Base-by-base conservation (phyloP, 352 stramenopile genomes). In the Pythium pyrilobum region DNA sequence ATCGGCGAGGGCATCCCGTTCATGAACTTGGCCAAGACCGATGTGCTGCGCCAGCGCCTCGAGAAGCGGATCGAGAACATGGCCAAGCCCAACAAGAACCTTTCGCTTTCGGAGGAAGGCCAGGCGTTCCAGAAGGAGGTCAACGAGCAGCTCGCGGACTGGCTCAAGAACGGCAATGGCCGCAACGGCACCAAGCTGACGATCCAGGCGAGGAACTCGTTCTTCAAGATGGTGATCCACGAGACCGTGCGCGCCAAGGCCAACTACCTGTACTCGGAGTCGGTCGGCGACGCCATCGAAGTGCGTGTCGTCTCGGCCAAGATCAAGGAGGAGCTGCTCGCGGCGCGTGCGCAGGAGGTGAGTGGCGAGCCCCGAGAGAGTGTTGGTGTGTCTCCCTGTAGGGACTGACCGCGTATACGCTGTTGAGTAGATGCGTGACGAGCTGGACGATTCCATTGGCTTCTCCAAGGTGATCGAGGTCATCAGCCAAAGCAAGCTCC, bases 1-100 rank as follows among this genome's bases (percentile, higher is more conserved):
- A 90, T 94, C 56, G 62, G 59, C 18, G 77, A 94, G n/a, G 83
- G 83, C 49, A 89, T 94, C 53, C 69, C 77, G 24, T 92, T 89
- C 52, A 59, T 90, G 24, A 84, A 83, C 38, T 53, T 87, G 15
- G 47, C 64, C 31, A 77, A 78, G 51, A 80, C 72, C n/a, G 39
- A 67, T 3, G 28, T 15, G 12, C 74, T 89, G 52, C 69, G 77
- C 52, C 79, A 85, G 43, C 66, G 59, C 2, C 59, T 87, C 23
- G 59, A 90, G 40, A 68, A 69, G 36, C 70, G 69, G 5, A 80
- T 90, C 37, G 73, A 87, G 31, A 77, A 64, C 40, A 64, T 88
- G 0, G 74, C 54, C 7, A 88, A 77, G 43, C 57, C 67, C 18
- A 82, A 81, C 57, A 83, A 79, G 55, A 77, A 74, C 34, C 52